Conservation (phyloP, 2,329 filamentous ascomycete species). For the Aspergillus puulaauensis region DNA sequence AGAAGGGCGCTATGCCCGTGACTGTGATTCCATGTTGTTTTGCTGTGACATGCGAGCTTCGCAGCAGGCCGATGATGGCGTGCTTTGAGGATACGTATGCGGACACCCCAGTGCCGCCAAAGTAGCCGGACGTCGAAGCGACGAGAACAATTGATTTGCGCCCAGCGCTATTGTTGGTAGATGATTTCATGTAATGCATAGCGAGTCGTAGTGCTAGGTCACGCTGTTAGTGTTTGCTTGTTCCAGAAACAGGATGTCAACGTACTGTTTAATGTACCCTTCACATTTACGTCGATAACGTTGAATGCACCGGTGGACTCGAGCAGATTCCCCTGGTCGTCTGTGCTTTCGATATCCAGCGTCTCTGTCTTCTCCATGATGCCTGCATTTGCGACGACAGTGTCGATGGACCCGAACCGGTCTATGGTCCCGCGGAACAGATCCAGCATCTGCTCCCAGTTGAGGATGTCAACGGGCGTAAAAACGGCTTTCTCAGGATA, state of each 20-base stretch:
- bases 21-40: slow-evolving; percentile 37
- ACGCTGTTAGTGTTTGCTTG: background rate
- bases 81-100: slow-evolving; percentile 48
- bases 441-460: slow-evolving; percentile 37
- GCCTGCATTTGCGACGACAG: slow-evolving; percentile 46
- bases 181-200: background rate
- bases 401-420: slow-evolving; percentile 38
- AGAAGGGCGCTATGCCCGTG: slow-evolving; percentile 51
- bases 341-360: slow-evolving; percentile 16
- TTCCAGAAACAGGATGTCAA: background rate
- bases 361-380: slow-evolving; percentile 32
- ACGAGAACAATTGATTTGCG: slow-evolving; percentile 40
- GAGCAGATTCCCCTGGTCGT: background rate
- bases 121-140: slow-evolving; percentile 45
- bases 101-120: slow-evolving; percentile 43
- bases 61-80: slow-evolving; percentile 41
- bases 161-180: background rate
- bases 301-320: slow-evolving; percentile 9
- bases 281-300: slow-evolving; percentile 45
- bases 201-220: slow-evolving; percentile 32
- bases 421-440: slow-evolving; percentile 34
- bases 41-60: slow-evolving; percentile 38
- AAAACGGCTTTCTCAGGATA: slow-evolving; percentile 25
- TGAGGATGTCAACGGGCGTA: slow-evolving; percentile 35
- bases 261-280: slow-evolving; percentile 47